Evolutionary conservation across 208 protist genomes (phyloP), one percentile per base, ranked within the genome.

Genomic region (Wallacemonas collosoma): DNA sequence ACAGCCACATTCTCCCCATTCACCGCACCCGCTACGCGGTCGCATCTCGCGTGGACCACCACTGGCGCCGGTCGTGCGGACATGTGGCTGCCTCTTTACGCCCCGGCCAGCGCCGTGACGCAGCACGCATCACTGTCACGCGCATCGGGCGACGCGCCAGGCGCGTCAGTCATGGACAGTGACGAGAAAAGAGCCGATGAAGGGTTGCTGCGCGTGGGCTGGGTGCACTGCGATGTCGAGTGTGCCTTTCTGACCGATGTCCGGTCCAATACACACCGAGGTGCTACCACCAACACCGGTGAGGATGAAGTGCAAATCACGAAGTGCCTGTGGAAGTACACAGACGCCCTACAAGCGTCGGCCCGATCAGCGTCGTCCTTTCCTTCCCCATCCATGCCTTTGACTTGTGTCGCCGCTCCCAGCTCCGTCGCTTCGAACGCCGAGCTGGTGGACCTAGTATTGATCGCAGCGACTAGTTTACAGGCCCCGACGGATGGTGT

Each of bases 161-260:
- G 26, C 26, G 26, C 26, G 26, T 26, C 26, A 26, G 26, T 26
- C 26, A 26, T 26, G 26, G 26, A 26, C 26, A 0, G 26, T 26
- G 26, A 26, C 26, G 26, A 26, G 26, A 26, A 26, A 26, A 26
- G 26, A 26, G 26, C 26, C 26, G 0, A 26, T 26, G 26, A 70
- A 11, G 73, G 71, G 2, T 35, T 73, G 40, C 43, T 68, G 55
- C 61, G 53, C 26, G 44, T 66, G 15, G 80, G 80, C 7, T 88
- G 83, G 83, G 71, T 85, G 44, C 80, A 88, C 69, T 85, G 83
- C 60, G 79, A 81, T 64, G 75, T 85, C n/a, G 73, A 73, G 54
- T 58, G 71, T 38, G 45, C 67, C 12, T 81, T 68, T 43, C 54
- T 72, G 60, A 7, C 71, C 66, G 12, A 39, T 77, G n/a, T 2